Evolutionary conservation across 1,284 basidiomycete genomes (phyloP).

Genomic region (Apiotrichum mycotoxinovorans): DNA sequence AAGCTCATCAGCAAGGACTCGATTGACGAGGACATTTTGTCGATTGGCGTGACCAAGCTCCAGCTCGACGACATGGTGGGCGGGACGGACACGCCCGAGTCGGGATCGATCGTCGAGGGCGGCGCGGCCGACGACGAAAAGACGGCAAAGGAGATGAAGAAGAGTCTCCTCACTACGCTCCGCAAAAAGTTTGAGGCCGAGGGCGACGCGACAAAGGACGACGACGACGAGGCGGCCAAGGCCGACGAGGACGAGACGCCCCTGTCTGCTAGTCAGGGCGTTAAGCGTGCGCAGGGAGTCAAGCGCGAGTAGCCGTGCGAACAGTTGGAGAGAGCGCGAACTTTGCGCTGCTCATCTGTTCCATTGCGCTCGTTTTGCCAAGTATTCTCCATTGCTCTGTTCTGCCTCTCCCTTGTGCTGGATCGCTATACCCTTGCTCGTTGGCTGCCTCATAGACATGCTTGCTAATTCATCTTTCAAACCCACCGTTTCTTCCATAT

Average conservation of each 20-base stretch:
- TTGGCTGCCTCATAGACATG: too few relatives aligned
- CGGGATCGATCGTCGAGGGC: conserved; percentile 45
- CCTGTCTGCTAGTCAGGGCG: conserved; percentile 8
- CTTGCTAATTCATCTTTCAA: too few relatives aligned
- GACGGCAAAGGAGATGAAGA: conserved; percentile 63
- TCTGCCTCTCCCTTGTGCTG: too few relatives aligned
- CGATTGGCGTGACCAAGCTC: conserved; percentile 84
- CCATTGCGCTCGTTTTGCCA: not conserved
- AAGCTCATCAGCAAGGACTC: conserved; percentile 89
- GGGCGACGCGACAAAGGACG: conserved; percentile 27
- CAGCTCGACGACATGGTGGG: conserved; percentile 89
- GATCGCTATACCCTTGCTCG: too few relatives aligned
- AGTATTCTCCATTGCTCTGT: not conserved
- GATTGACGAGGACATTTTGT: conserved; percentile 93
- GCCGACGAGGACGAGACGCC: conserved; percentile 9
- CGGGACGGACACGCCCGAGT: conserved; percentile 51
- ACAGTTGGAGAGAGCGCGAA: too few relatives aligned
- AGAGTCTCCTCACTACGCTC: conserved; percentile 71
- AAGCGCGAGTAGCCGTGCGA: not conserved
- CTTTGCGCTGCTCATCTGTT: too few relatives aligned
- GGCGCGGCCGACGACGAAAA: conserved; percentile 65
- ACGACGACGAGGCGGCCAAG: conserved; percentile 4
- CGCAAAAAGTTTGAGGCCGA: conserved; percentile 63
- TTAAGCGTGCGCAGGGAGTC: not conserved
- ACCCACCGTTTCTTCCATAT: too few relatives aligned